phyloP scores from a whole-genome alignment of 2,329 filamentous ascomycete genomes.

The Aspergillus novoparasiticus region DNA sequence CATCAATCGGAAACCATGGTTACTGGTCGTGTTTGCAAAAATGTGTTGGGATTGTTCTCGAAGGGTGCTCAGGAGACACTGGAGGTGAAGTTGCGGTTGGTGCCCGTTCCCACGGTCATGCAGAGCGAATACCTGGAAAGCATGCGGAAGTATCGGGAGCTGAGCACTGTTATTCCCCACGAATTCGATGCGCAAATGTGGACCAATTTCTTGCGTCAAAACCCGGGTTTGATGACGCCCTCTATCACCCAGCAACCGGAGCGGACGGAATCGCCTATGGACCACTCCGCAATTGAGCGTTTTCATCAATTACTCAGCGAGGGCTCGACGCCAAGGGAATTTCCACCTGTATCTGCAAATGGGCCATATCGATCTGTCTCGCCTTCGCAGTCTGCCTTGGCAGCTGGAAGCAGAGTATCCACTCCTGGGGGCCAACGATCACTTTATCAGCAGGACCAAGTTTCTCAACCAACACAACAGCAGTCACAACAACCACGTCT shows the following conservation, averaged over 20 bases:
- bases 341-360: constrained; percentile 32
- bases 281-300: constrained; percentile 46
- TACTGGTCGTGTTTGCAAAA: constrained; percentile 87
- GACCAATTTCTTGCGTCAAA: constrained; percentile 74
- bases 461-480: constrained; percentile 19
- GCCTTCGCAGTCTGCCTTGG: constrained; percentile 39
- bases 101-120: constrained; percentile 69
- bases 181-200: constrained; percentile 74
- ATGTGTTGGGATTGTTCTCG: constrained; percentile 79
- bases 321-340: constrained; percentile 46
- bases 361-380: constrained; percentile 40
- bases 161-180: constrained; percentile 60
- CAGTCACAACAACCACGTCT: constrained; percentile 22
- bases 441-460: constrained; percentile 27
- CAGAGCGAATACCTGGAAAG: constrained; percentile 63
- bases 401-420: constrained; percentile 39
- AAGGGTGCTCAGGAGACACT: constrained; percentile 81
- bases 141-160: constrained; percentile 62
- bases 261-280: constrained; percentile 36
- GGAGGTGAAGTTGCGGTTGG: constrained; percentile 87
- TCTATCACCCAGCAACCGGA: constrained; percentile 29
- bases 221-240: constrained; percentile 52
- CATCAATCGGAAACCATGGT: constrained; percentile 69
- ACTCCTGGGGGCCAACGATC: constrained; percentile 36
- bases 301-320: constrained; percentile 50